phyloP scores from a whole-genome alignment of 2,329 filamentous ascomycete genomes.

The Colletotrichum sp. region DNA sequence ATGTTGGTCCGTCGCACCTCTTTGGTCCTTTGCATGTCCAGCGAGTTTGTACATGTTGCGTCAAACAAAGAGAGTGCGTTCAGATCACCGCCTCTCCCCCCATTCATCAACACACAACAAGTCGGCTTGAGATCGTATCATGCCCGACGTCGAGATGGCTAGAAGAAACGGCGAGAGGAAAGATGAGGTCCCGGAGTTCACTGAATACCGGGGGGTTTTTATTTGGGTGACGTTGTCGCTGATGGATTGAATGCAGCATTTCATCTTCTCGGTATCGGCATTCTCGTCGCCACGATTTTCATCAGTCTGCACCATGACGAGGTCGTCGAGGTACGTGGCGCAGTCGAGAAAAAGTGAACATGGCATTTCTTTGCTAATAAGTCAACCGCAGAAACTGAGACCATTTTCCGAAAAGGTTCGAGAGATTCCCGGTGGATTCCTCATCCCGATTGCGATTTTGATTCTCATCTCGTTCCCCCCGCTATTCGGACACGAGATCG shows the following conservation, averaged over 20 bases:
- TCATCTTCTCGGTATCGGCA: slow-evolving; percentile 32
- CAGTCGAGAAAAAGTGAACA: rapidly evolving
- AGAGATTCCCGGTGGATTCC: slow-evolving; percentile 40
- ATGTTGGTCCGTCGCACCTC: not conserved
- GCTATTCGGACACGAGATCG: slow-evolving; percentile 45
- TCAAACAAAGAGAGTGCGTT: not conserved
- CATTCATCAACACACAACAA: not conserved
- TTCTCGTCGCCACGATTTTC: slow-evolving; percentile 33
- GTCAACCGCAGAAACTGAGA: slow-evolving; percentile 25
- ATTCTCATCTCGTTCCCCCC: slow-evolving; percentile 46
- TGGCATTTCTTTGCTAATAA: not conserved
- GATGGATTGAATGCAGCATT: slow-evolving; percentile 3
- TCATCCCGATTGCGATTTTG: slow-evolving; percentile 44
- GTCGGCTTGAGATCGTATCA: not conserved
- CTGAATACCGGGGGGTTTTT: slow-evolving; percentile 30
- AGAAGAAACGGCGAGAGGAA: slow-evolving; percentile 5
- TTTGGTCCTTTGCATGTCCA: not conserved
- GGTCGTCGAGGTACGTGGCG: slow-evolving; percentile 34
- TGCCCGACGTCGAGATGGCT: slow-evolving; percentile 19
- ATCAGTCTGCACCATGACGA: slow-evolving; percentile 42
- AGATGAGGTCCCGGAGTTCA: slow-evolving; percentile 24
- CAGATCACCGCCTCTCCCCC: not conserved
- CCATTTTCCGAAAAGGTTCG: slow-evolving; percentile 42
- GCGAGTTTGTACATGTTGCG: not conserved
- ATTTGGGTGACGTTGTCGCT: not conserved